Evolutionary conservation across 2,329 filamentous ascomycete genomes (phyloP), one percentile per base, ranked within the genome.

Genomic region (Fusarium sp.): DNA sequence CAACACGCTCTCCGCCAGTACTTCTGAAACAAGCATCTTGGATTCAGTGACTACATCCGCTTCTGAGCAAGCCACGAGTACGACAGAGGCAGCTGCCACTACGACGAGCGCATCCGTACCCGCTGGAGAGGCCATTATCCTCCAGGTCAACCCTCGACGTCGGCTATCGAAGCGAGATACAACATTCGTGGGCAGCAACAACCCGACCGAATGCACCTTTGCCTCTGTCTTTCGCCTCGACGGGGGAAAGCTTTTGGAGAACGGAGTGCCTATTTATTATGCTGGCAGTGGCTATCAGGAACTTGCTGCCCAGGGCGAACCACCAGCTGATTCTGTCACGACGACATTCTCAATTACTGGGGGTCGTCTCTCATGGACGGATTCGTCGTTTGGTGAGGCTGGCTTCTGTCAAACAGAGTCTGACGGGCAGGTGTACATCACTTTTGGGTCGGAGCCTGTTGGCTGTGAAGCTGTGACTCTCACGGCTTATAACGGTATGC

Each of bases 391-490:
- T 5, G 59, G 36, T 6, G 36, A 56, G 31, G 63, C 56, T 13
- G 45, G 45, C 0, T 69, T 69, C 36, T 69, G 66, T 18, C 45
- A 69, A 10, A 28, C 31, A 1, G 42, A 28, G 7, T 47, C 49
- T n/a, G n/a, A 56, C 45, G 63, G 63, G 22, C 38, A 54, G 24
- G 39, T 69, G 2, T 69, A 69, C 13, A 52, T 69, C 13, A 69
- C 66, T 9, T 69, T 69, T 42, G 52, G 49, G 8, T 56, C 49
- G 17, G 26, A 26, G 13, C 63, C 66, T 42, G 9, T 3, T n/a
- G 31, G 20, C 11, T 69, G 66, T 31, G 31, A 62, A 11, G 4
- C 56, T 12, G 63, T 68, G 15, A 22, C 38, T 24, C 44, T 69
- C 4, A 69, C 12, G 18, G 66, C 38, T 2, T 70, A 69, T 7